Evolutionary conservation across 768 basidiomycete genomes (phyloP), one percentile per base, ranked within the genome.

Genomic region (Lentinula boryana): DNA sequence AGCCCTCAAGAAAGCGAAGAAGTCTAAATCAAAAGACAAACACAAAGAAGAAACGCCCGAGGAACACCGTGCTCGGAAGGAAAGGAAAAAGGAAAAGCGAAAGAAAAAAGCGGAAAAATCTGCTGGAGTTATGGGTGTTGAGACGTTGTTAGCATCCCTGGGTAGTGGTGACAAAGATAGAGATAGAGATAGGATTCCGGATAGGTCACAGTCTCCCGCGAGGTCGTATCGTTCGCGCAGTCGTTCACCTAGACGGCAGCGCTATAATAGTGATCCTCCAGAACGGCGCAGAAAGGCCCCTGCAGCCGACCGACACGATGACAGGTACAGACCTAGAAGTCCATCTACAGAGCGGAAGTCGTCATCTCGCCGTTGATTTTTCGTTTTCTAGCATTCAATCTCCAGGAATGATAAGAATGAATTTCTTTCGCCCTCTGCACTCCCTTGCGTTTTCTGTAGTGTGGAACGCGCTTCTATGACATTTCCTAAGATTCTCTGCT

Each of bases 11-110:
- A 81, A 78, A 62, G 66, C 68, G n/a, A 89, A 87, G 74, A 86
- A 88, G 68, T 68, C 72, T 54, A 87, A 85, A 66, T 49, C 46
- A 13, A 90, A 89, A 70, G 76, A 78, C 54, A 89, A 84, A 70
- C 84, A 79, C 67, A 87, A 88, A 67, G 80, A 87, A 67, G 89
- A 92, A 70, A 91, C 87, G 3, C 87, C 85, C 4, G 91, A 89
- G 68, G 93, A 93, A 73, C 85, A 87, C 46, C 81, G 78, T 27
- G 87, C 82, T 4, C 75, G 91, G 60, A 95, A 90, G 71, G 89
- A 86, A 49, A 80, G 82, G 62, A 94, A 86, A 73, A 84, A 79
- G 66, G 84, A 83, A 72, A 90, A 83, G 70, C 92, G 82, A 68
- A 75, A 75, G 51, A 78, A 76, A 64, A 87, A 86, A 27, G 69